Evolutionary conservation across 2,329 filamentous ascomycete species (phyloP), one percentile per base, ranked within the genome.

Genomic region (Calonectria henricotiae): DNA sequence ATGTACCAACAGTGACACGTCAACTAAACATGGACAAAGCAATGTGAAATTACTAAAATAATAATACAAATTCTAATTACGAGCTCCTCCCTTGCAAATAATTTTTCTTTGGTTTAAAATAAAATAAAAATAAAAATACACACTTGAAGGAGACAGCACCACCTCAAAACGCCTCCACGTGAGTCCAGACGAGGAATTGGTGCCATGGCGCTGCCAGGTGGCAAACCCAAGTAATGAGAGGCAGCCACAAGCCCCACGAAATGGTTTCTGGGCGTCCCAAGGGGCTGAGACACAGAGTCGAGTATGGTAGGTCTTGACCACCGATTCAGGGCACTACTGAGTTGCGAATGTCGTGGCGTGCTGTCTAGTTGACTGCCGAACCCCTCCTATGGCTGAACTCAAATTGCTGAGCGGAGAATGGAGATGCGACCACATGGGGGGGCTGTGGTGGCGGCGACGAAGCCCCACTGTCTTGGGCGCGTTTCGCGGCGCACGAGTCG

Each of bases 111-210:
- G 20, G 20, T 20, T 20, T 20, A 8, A 11, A n/a, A 39, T 5
- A 20, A 55, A 35, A 15, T 3, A 12, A 35, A 44, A 6, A 44
- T 6, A 25, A 49, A 17, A 8, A 17, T 5, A n/a, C 7, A 39
- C 32, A 12, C 13, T 27, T 15, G 32, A 55, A 55, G 13, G 32
- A 6, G 51, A 37, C 20, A 55, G 32, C 3, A 12, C 30, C 30
- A n/a, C 32, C 51, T 13, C 37, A 39, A 58, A 58, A 37, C 51
- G 51, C 51, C 32, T 39, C 13, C 12, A 37, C 32, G 51, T 39
- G 51, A 15, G 32, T 20, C 51, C 4, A 25, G n/a, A 39, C n/a
- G 51, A 37, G 32, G 32, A 39, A 25, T 55, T 11, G 32, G 35
- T 39, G 20, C 4, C 32, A 58, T 11, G 8, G 32, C 5, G 51